Conservation (phyloP, 2,329 filamentous ascomycete species). For the Colletotrichum graminicola region DNA sequence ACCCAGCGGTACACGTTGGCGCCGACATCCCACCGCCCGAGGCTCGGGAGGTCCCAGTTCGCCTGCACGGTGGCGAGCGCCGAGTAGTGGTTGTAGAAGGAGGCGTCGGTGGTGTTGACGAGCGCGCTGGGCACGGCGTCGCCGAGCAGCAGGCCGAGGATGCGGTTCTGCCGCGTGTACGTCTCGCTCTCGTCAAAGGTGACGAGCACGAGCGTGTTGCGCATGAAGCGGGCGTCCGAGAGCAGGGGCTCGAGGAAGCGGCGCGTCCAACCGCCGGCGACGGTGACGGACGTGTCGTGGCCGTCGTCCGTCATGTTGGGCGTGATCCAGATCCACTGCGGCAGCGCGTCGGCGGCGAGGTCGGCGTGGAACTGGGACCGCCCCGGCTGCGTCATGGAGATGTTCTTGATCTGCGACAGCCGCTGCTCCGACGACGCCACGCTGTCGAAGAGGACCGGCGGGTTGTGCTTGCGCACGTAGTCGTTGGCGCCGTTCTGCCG, state of each 20-base stretch:
- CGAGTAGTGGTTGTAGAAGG: constrained; percentile 81
- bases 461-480: constrained; percentile 88
- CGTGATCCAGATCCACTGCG: constrained; percentile 79
- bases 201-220: constrained; percentile 79
- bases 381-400: constrained; percentile 60
- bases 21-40: constrained; percentile 79
- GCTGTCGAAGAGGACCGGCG: constrained; percentile 74
- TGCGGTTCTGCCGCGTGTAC: constrained; percentile 75
- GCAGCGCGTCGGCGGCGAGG: constrained; percentile 71
- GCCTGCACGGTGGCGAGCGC: constrained; percentile 74
- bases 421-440: constrained; percentile 70
- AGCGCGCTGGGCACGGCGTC: constrained; percentile 76
- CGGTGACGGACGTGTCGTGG: constrained; percentile 79
- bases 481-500: constrained; percentile 75
- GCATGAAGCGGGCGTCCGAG: constrained; percentile 76
- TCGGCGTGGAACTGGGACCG: constrained; percentile 73
- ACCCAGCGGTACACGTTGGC: constrained; percentile 77
- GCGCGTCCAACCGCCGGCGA: constrained; percentile 76
- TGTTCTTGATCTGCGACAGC: constrained; percentile 79
- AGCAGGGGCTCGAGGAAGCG: constrained; percentile 79
- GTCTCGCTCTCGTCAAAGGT: constrained; percentile 85
- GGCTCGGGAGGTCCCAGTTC: constrained; percentile 77
- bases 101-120: constrained; percentile 75
- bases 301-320: constrained; percentile 83
- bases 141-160: constrained; percentile 79